These are phyloP conservation scores for Kernera saxatilis DNA, from an alignment of 345 rosid genomes.

Conservation along the genomic window DNA sequence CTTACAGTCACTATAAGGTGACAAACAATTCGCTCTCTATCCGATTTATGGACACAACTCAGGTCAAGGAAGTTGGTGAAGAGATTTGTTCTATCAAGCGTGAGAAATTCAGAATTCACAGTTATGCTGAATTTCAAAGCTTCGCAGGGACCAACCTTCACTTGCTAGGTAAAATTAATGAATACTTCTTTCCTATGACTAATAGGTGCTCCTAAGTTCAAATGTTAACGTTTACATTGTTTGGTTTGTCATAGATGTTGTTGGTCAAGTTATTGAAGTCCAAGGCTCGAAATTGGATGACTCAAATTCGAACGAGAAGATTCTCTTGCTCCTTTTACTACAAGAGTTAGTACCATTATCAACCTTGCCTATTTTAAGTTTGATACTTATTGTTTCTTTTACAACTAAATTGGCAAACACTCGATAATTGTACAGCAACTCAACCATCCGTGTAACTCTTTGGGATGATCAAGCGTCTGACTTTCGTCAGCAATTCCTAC, in stretches of 20 bases:
- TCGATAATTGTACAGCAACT: neutral
- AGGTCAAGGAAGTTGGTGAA: neutral
- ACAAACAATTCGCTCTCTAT: neutral
- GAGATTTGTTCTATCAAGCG: neutral
- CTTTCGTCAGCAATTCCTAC: neutral
- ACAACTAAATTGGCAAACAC: neutral
- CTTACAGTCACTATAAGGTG: neutral
- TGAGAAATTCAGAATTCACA: neutral
- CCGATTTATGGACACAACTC: neutral
- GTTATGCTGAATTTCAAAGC: neutral
- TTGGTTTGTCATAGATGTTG: accelerated
- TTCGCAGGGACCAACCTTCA: neutral
- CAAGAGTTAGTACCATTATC: neutral
- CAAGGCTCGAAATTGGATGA: neutral
- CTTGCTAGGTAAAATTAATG: neutral
- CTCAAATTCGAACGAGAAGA: neutral
- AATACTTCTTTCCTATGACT: neutral
- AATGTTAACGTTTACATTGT: neutral
- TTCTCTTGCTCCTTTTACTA: neutral
- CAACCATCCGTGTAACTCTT: neutral
- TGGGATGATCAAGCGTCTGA: neutral
- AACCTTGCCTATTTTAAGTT: no score
- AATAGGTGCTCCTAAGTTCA: accelerated
- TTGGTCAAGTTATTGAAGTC: neutral
- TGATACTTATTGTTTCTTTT: no score